Evolutionary conservation across 208 protist genomes (phyloP), one percentile per base, ranked within the genome.

Genomic region (Leishmania guyanensis): DNA sequence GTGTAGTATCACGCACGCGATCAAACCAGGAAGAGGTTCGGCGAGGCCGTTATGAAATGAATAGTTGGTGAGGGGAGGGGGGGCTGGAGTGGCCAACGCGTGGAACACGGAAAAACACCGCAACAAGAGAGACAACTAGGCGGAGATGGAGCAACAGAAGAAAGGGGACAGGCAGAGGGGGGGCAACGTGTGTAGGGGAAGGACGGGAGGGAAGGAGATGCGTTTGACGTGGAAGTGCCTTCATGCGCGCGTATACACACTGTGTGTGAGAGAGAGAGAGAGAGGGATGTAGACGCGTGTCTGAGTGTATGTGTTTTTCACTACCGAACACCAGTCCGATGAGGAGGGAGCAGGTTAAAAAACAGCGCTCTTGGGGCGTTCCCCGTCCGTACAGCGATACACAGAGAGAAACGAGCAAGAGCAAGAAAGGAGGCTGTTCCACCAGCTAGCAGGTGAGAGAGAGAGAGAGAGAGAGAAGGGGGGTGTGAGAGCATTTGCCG

Each of bases 101-200:
- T 66, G 60, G n/a, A 72, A 72, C 20, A 53, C 39, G 9, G 29
- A 66, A 82, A 56, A 51, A 54, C 58, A 36, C 17, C 70, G 56
- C 53, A 77, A 78, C 58, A 51, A 84, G 85, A 85, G 79, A 77
- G 33, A 76, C 5, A 50, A 76, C 62, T 33, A 26, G 36, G 26
- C 4, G 26, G 71, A 54, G 46, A 22, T 72, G 9, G 68, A 72
- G 68, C 20, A 8, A n/a, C 20, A 5, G 3, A 64, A 64, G 1
- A 17, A 71, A 17, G 68, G n/a, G 36, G 20, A 22, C 17, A 48
- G 43, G 43, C 5, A 26, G 3, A 3, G 12, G 17, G 9, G 9
- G 16, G 46, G 43, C 3, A 9, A 51, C 17, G 33, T n/a, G 36
- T 33, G 17, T 53, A 4, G 17, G 43, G 68, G 22, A 1, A 12